Conservation (phyloP, 768 basidiomycete genomes). For the Macrocybe gigantea region DNA sequence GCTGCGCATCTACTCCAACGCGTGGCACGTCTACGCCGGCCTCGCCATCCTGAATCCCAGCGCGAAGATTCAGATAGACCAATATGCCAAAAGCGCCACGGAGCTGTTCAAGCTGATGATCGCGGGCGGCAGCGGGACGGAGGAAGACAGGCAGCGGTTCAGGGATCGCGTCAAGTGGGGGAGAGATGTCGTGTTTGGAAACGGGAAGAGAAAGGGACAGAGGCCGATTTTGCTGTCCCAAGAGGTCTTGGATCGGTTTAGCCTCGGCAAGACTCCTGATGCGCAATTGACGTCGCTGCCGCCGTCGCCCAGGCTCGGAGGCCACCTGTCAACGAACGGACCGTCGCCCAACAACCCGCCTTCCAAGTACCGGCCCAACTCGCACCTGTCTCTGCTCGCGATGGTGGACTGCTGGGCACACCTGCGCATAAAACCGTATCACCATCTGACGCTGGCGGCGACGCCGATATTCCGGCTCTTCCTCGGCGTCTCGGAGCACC, state of each 20-base stretch:
- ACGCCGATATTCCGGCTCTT: conserved; percentile 96
- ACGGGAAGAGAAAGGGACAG: conserved; percentile 22
- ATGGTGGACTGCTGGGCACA: conserved; percentile 99
- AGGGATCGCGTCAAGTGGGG: conserved; percentile 70
- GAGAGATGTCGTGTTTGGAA: conserved; percentile 70
- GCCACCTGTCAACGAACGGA: conserved; percentile 49
- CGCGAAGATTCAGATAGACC: conserved; percentile 84
- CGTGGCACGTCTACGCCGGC: conserved; percentile 99
- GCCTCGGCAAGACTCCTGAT: conserved; percentile 47
- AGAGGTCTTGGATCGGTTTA: conserved; percentile 84
- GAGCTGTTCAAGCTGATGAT: conserved; percentile 98
- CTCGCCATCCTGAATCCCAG: conserved; percentile 96
- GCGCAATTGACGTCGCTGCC: conserved; percentile 6
- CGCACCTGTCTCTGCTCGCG: conserved; percentile 88
- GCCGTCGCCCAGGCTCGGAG: conserved; percentile 9
- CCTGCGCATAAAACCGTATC: conserved; percentile 82
- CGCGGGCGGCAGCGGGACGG: conserved; percentile 34
- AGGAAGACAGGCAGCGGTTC: conserved; percentile 40
- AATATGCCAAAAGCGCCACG: conserved; percentile 79
- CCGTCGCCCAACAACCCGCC: conserved; percentile 43
- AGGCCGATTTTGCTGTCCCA: conserved; percentile 80
- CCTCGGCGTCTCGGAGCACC: conserved; percentile 94
- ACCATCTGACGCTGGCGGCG: conserved; percentile 87
- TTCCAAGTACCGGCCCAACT: conserved; percentile 56
- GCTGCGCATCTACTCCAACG: conserved; percentile 92